A percentile compares a stretch with the other conserved stretches of the same genome.
phyloP scores from a whole-genome alignment of 2,329 filamentous ascomycete species.

The Cladophialophora psammophila region DNA sequence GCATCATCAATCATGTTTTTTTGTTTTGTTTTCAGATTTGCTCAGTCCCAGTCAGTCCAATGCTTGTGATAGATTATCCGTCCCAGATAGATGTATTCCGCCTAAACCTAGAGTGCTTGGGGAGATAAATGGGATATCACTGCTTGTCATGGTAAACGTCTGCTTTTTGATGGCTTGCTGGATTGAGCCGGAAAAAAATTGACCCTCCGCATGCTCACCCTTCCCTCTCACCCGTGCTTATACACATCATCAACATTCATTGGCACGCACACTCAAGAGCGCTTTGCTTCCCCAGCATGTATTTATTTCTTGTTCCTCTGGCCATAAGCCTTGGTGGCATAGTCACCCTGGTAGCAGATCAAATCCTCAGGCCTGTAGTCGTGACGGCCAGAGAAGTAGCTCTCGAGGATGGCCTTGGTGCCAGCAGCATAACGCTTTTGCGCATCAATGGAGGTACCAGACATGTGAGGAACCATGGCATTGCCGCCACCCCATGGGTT shows the following conservation, averaged over 20 bases:
- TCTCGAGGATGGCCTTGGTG: slow-evolving; percentile 87
- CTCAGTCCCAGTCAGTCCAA: background rate
- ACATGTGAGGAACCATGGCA: slow-evolving; percentile 99
- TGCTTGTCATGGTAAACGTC: background rate
- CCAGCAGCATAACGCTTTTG: slow-evolving; percentile 90
- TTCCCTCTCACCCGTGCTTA: background rate
- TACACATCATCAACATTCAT: background rate
- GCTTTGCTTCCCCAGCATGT: background rate
- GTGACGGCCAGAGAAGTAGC: slow-evolving; percentile 84
- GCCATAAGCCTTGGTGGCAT: slow-evolving; percentile 93
- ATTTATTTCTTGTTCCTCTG: slow-evolving; percentile 60
- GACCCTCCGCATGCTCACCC: slow-evolving; percentile 6
- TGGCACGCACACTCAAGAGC: background rate
- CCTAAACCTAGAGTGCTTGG: background rate
- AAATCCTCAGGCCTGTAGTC: slow-evolving; percentile 92
- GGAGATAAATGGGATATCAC: background rate
- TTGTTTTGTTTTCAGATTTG: background rate
- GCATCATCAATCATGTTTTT: background rate
- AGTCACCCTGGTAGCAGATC: slow-evolving; percentile 88
- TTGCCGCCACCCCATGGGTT: slow-evolving; percentile 97
- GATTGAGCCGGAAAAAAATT: background rate
- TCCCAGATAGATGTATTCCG: background rate
- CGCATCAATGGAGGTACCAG: slow-evolving; percentile 96
- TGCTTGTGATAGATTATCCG: background rate
- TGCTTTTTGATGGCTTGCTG: slow-evolving; percentile 4